phyloP scores from a whole-genome alignment of 2,329 filamentous ascomycete species.

The Eurotiales sp. region DNA sequence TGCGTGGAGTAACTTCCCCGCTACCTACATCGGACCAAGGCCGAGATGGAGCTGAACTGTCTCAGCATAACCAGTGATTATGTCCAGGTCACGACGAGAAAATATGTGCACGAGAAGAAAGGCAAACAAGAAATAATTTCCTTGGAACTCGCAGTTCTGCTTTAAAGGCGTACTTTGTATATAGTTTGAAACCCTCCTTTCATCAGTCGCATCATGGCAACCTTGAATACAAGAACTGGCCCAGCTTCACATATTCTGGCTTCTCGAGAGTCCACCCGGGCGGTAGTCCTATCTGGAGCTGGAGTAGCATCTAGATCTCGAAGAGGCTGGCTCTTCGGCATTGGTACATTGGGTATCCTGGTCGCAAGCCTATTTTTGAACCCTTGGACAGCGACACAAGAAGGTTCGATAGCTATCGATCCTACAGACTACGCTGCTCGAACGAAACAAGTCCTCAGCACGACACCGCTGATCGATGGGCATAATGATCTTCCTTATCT shows the following conservation, averaged over 20 bases:
- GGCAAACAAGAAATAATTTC: neutral
- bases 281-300: conserved; percentile 6
- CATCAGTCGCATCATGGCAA: neutral
- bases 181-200: too few species aligned
- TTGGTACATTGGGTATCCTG: conserved; percentile 2
- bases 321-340: conserved; percentile 7
- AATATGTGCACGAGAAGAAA: neutral
- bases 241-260: neutral
- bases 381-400: neutral
- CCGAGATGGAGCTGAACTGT: neutral
- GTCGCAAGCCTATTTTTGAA: conserved; percentile 2
- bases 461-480: conserved; percentile 25
- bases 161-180: too few species aligned
- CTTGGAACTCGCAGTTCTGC: neutral
- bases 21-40: neutral
- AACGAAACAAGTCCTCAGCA: conserved; percentile 18
- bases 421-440: conserved; percentile 11
- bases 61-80: too few species aligned
- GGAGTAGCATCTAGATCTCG: conserved; percentile 1
- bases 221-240: neutral
- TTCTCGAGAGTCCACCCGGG: neutral
- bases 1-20: neutral
- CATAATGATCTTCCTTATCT: conserved; percentile 28
- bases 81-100: too few species aligned
- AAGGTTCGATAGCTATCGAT: neutral